Evolutionary conservation across 139 green algal species (phyloP).

Genomic region (Eudorina sp.): DNA sequence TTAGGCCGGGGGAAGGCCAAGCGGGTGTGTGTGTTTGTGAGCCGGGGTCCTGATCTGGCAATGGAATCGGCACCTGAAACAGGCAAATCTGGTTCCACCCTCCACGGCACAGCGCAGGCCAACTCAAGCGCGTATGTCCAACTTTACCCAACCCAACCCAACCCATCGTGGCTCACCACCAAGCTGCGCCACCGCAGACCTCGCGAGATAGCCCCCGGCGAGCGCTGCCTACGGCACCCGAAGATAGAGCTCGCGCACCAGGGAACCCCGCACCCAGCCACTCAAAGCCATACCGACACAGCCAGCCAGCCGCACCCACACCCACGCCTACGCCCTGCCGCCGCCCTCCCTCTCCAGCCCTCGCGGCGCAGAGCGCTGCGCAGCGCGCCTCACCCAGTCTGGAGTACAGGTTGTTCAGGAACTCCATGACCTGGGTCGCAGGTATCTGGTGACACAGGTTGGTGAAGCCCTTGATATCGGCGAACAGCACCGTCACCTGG

Average conservation of each 20-base stretch:
- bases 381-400: constrained; percentile 8
- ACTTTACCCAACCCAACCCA: neutral
- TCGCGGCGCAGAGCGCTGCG: neutral
- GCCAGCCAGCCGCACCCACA: neutral
- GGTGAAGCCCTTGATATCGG: constrained; percentile 37
- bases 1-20: too few species aligned
- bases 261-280: neutral
- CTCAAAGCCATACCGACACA: neutral
- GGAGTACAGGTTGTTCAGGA: constrained; percentile 32
- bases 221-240: neutral
- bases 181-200: too few species aligned
- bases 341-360: neutral
- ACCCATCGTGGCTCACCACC: too few species aligned
- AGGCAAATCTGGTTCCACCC: neutral
- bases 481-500: constrained; percentile 32
- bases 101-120: neutral
- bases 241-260: neutral
- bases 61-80: neutral
- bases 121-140: neutral
- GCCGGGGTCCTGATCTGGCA: neutral
- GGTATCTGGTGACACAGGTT: constrained; percentile 19
- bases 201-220: too few species aligned
- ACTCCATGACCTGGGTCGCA: constrained; percentile 4
- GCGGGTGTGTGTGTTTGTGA: neutral
- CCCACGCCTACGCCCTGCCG: neutral